Conservation (phyloP, 2,329 filamentous ascomycete species). For the Epichloe scottii region DNA sequence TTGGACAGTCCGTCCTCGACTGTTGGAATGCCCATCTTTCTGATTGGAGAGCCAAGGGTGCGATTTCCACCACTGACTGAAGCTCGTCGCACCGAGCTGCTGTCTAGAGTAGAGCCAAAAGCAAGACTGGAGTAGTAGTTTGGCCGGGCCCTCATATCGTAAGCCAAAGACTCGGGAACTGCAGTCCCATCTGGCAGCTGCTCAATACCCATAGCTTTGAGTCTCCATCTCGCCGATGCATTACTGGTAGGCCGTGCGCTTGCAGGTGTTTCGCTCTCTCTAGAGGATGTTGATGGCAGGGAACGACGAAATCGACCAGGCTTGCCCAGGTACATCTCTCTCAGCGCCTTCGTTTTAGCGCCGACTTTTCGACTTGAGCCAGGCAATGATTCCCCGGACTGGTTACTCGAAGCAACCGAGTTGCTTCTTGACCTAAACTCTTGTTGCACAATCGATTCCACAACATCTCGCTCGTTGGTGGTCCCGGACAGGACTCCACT, state of each 20-base stretch:
- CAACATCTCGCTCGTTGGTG: conserved; percentile 23
- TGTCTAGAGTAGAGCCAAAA: neutral
- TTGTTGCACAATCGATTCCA: conserved; percentile 22
- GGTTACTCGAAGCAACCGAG: conserved; percentile 10
- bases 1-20: conserved; percentile 2
- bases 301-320: conserved; percentile 26
- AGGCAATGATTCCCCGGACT: conserved; percentile 9
- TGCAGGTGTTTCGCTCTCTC: conserved; percentile 15
- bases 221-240: conserved; percentile 31
- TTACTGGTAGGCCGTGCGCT: conserved; percentile 19
- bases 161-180: conserved; percentile 37
- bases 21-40: conserved; percentile 3
- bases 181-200: conserved; percentile 41
- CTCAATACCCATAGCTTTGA: conserved; percentile 39
- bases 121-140: neutral
- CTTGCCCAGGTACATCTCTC: conserved; percentile 20
- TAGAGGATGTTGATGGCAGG: conserved; percentile 21
- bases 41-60: neutral
- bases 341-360: conserved; percentile 25
- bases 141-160: conserved; percentile 21
- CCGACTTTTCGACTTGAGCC: conserved; percentile 10
- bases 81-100: conserved; percentile 1
- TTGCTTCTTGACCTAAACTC: conserved; percentile 12
- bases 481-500: conserved; percentile 30
- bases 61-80: neutral